Base-by-base conservation (phyloP, 2,329 filamentous ascomycete genomes). In the Didymella glomerata region DNA sequence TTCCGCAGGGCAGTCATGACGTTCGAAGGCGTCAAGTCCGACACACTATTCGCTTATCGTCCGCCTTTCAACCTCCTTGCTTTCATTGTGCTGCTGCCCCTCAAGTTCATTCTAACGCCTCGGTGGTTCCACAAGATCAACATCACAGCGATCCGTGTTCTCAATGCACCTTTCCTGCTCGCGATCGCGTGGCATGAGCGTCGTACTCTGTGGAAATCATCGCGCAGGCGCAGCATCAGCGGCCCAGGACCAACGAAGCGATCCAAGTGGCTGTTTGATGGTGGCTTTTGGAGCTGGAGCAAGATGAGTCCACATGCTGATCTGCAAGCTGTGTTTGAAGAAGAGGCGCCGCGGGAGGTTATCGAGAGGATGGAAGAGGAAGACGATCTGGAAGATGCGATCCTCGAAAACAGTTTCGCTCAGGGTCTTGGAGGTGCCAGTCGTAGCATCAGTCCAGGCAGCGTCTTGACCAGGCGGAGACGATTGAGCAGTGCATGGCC, bases 61-160 rank as follows among this genome's bases (percentile, higher is more conserved):
- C 91, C 92, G 0, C 92, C 92, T 0, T 92, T 95, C 78, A 96
- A 96, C 71, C 86, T 96, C 60, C 77, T 93, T 20, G 92, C 92
- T 22, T 82, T 95, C 27, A 79, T 91, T 59, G 73, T 93, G 27
- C 82, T 95, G 16, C 82, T 94, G 2, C 92, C 92, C 0, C 83
- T 95, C 61, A 93, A 92, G 68, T 91, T 91, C 68, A 68, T 91
- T n/a, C 82, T 92, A 34, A 88, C 87, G n/a, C 87, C 90, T 0
- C 87, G 92, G 44, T 94, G 91, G 91, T 95, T 95, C 73, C 92
- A 96, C 81, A 95, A 94, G 78, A 90, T 94, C 69, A 93, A 96
- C 72, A 91, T 96, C 57, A 86, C 88, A 57, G 85, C 86, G 10
- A 89, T 95, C 22, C 87, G 91, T 36, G 79, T 88, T 9, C 83